These are phyloP conservation scores for Symbiotaphrina buchneri DNA, from an alignment of 495 filamentous ascomycete species.

Conservation along the genomic window DNA sequence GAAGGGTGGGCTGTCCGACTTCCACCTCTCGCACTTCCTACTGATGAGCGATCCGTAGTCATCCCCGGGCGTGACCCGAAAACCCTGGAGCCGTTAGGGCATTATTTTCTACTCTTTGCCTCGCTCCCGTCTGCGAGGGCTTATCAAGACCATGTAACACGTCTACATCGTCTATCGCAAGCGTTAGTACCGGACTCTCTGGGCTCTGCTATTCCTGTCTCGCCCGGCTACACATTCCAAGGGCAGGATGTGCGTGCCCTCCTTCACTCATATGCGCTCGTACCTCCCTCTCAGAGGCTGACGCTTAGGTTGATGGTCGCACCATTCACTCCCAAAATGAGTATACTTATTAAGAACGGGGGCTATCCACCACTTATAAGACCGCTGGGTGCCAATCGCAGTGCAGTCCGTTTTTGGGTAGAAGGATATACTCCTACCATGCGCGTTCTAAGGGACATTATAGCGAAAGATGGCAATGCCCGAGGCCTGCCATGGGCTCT, in stretches of 20 bases:
- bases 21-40: background rate
- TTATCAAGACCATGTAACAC: conserved; percentile 24
- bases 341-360: conserved; percentile 9
- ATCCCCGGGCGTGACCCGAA: conserved; percentile 27
- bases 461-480: conserved; percentile 19
- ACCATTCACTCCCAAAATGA: conserved; percentile 6
- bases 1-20: conserved; percentile 10
- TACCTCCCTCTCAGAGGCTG: conserved; percentile 17
- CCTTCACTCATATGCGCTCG: conserved; percentile 25
- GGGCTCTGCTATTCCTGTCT: conserved; percentile 10
- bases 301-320: conserved; percentile 9
- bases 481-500: conserved; percentile 22
- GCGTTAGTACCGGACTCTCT: conserved; percentile 11
- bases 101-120: conserved; percentile 41
- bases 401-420: conserved; percentile 18
- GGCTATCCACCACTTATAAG: conserved; percentile 8
- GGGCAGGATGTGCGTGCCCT: conserved; percentile 22
- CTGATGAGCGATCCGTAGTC: conserved; percentile 8
- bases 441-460: conserved; percentile 12
- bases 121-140: conserved; percentile 24
- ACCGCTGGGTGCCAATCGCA: conserved; percentile 3
- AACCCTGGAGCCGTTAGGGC: conserved; percentile 25
- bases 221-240: conserved; percentile 11
- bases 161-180: conserved; percentile 20
- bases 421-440: conserved; percentile 14